phyloP scores from a whole-genome alignment of 2,329 filamentous ascomycete species.

The Capronia americana region DNA sequence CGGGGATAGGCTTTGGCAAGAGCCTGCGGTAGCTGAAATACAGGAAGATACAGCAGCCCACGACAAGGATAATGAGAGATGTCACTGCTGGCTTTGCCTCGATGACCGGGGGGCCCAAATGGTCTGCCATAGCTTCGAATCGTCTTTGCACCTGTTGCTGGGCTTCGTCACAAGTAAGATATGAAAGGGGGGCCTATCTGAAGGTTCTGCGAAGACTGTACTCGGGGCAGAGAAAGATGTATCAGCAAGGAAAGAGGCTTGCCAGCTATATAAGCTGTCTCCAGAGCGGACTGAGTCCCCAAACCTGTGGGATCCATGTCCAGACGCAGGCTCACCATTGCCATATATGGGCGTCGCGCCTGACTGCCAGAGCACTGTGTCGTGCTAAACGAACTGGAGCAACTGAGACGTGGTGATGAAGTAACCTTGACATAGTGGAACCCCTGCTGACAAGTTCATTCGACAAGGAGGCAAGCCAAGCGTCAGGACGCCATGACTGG shows the following conservation, averaged over 20 bases:
- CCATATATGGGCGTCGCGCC: neutral
- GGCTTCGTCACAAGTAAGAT: neutral
- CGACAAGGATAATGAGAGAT: neutral
- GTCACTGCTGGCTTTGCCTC: neutral
- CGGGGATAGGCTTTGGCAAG: constrained; percentile 22
- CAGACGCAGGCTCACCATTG: neutral
- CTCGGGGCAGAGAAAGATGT: neutral
- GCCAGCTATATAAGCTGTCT: neutral
- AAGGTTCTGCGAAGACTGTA: neutral
- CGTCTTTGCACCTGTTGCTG: neutral
- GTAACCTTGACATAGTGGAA: neutral
- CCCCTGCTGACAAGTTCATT: neutral
- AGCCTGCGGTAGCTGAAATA: constrained; percentile 14
- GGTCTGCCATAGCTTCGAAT: neutral
- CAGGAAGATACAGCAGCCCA: constrained; percentile 2
- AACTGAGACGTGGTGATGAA: neutral
- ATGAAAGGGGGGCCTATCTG: neutral
- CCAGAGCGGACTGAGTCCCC: neutral
- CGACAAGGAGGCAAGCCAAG: neutral
- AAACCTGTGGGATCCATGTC: neutral
- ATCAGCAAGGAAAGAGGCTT: neutral
- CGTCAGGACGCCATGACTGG: neutral
- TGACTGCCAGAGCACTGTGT: neutral
- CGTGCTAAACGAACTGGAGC: neutral
- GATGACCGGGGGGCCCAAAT: neutral